These are phyloP conservation scores for Nicotiana paniculata DNA, from an alignment of 257 asterid genomes.

Conservation along the genomic window DNA sequence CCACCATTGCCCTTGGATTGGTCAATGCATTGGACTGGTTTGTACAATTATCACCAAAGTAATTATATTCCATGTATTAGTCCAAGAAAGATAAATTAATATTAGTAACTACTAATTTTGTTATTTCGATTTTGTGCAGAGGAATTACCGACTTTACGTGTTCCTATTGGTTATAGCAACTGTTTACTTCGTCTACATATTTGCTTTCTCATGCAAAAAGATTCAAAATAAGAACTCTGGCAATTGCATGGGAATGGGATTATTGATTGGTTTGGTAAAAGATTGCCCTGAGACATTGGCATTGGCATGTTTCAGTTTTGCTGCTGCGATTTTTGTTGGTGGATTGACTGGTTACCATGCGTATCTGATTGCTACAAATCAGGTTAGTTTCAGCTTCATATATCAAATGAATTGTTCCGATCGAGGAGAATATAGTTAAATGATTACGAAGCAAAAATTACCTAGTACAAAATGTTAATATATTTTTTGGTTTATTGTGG, in stretches of 20 bases:
- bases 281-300: conserved; percentile 16
- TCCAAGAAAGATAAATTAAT: not conserved
- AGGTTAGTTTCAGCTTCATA: not conserved
- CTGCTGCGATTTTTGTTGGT: conserved; percentile 11
- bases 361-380: conserved; percentile 20
- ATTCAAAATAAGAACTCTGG: not conserved
- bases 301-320: conserved; percentile 16
- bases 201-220: conserved; percentile 15
- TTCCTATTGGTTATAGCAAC: conserved; percentile 14
- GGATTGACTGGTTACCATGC: conserved; percentile 24
- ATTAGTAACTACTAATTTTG: too few species aligned
- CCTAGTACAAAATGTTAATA: not conserved
- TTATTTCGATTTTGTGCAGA: conserved; percentile 10
- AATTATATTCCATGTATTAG: too few species aligned
- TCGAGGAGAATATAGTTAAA: not conserved
- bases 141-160: conserved; percentile 26
- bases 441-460: not conserved
- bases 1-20: conserved; percentile 40
- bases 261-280: conserved; percentile 1
- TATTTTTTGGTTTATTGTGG: not conserved
- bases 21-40: conserved; percentile 39
- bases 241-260: not conserved
- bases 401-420: not conserved
- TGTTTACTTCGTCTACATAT: conserved; percentile 21
- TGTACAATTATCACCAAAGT: not conserved